A percentile compares a stretch with the other conserved stretches of the same genome.
These are phyloP conservation scores for Aspergillus aculeatinus DNA, from an alignment of 2,329 filamentous ascomycete genomes.

Conservation along the genomic window DNA sequence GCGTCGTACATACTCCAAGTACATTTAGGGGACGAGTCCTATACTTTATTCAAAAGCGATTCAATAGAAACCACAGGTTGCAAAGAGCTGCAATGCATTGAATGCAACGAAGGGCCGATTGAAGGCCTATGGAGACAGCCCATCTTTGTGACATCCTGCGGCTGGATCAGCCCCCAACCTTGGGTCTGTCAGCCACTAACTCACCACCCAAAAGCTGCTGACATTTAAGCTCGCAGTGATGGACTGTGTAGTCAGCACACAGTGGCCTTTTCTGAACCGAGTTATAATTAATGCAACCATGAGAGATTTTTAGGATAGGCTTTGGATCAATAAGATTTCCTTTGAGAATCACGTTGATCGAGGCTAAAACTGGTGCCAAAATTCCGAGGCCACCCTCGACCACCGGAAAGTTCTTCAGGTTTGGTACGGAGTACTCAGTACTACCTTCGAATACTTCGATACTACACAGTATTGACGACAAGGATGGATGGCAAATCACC, in stretches of 20 bases:
- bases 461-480: background rate
- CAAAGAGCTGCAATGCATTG: background rate
- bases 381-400: background rate
- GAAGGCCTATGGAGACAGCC: no score
- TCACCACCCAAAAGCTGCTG: no score
- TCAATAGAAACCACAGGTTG: background rate
- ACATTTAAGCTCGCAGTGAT: background rate
- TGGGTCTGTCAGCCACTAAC: no score
- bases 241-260: background rate
- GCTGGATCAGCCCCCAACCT: no score
- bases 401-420: background rate
- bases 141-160: no score
- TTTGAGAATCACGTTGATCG: slow-evolving; percentile 1
- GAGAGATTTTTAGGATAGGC: background rate
- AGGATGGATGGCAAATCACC: background rate
- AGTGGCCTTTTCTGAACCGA: background rate
- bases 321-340: background rate
- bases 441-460: background rate
- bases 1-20: background rate
- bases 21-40: background rate
- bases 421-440: background rate
- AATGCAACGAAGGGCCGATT: background rate
- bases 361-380: background rate
- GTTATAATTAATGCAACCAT: background rate
- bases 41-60: background rate